phyloP scores from a whole-genome alignment of 78 protist species.

The slime mould (Dictyostelium discoideum) region dicty_2.7 NC_007088.5:8347501-8348000 shows the following conservation, averaged over 20 bases:
- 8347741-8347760: not conserved
- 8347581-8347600: conserved; percentile 58
- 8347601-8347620: conserved; percentile 47
- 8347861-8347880: not conserved
- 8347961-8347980: not conserved
- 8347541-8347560: not conserved
- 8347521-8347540: conserved; percentile 63
- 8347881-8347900: not conserved
- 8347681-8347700: not conserved
- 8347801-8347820: not conserved
- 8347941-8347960: not conserved
- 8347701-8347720: not conserved
- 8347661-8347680: conserved; percentile 74
- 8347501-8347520: conserved; percentile 63
- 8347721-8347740: not conserved
- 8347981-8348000: not conserved
- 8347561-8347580: conserved; percentile 1
- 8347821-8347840: not conserved
- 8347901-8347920: not conserved
- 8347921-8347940: not conserved
- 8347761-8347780: not conserved
- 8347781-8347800: not conserved
- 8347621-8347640: conserved; percentile 41
- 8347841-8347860: not conserved
- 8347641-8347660: conserved; percentile 76